Evolutionary conservation across 257 asterid genomes (phyloP), one percentile per base, ranked within the genome.

Genomic region (Solanum rostratum): DNA sequence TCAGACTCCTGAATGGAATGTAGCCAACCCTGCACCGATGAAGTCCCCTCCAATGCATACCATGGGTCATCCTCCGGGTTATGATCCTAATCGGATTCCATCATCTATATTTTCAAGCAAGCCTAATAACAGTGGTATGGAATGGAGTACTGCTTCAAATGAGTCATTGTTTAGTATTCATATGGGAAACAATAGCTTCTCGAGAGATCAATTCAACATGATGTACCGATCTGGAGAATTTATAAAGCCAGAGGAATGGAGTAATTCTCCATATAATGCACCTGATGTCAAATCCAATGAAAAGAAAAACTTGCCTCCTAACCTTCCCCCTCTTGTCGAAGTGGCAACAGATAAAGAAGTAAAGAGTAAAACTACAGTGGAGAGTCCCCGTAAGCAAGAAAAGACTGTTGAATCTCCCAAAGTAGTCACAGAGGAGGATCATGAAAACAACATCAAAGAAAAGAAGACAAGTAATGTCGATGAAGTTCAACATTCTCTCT

Each of bases 121-220:
- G 30, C 89, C 94, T 2, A 15, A 91, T 6, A 89, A 88, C 70
- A 62, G 70, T 37, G 86, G 89, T 0, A 65, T 85, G 30, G 97
- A 95, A 1, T 96, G 99, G 99, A 96, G 99, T 66, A 84, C 84
- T 14, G 90, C 97, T 57, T 96, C 99, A 2, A 96, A 95, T 16
- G 99, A 95, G 53, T 96, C 99, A 0, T 83, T 96, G 53, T 96
- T 96, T 90, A 96, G 99, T 83, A 93, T 96, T 69, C 97, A 93
- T 29, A 90, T 90, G 94, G 97, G 98, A 50, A 93, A 92, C 82
- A 90, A 69, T 85, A 95, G 99, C 83, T 93, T 95, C 85, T 85
- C 95, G 0, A 76, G 87, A 52, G 98, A 95, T 59, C 88, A 87
- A 39, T 84, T 85, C 3, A 60, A 91, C 5, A 49, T 88, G 81